phyloP scores from a whole-genome alignment of 768 basidiomycete species.

The Clavulina sp. region DNA sequence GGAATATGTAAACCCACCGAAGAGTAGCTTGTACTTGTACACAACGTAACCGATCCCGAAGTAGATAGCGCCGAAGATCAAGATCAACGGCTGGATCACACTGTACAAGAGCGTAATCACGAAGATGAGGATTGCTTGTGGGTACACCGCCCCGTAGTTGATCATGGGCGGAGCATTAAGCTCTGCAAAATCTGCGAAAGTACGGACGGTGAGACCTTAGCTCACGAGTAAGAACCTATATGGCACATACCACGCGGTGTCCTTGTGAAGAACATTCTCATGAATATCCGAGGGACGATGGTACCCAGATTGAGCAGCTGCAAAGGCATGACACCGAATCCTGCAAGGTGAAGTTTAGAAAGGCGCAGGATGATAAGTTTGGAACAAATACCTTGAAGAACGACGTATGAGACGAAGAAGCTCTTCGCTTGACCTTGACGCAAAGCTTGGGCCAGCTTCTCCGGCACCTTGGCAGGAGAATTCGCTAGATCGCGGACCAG shows the following conservation, averaged over 20 bases:
- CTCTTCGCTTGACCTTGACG: constrained; percentile 65
- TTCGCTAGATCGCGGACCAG: constrained; percentile 83
- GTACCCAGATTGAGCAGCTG: constrained; percentile 87
- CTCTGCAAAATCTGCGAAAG: constrained; percentile 68
- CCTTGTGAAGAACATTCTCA: constrained; percentile 58
- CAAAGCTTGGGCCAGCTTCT: constrained; percentile 74
- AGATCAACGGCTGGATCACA: constrained; percentile 86
- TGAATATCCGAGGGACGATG: constrained; percentile 61
- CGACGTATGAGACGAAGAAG: constrained; percentile 73
- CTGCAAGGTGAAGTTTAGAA: constrained; percentile 22
- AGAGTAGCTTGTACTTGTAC: constrained; percentile 95
- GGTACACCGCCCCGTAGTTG: constrained; percentile 94
- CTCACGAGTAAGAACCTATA: not conserved
- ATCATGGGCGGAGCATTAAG: constrained; percentile 96
- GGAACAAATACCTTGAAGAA: constrained; percentile 47
- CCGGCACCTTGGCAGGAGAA: constrained; percentile 84
- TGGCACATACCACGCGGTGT: constrained; percentile 62
- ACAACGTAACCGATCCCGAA: constrained; percentile 93
- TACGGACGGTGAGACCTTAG: not conserved
- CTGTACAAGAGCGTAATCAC: constrained; percentile 90
- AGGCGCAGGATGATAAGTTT: not conserved
- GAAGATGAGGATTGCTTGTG: constrained; percentile 91
- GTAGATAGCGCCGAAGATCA: constrained; percentile 89
- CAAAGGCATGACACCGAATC: constrained; percentile 86
- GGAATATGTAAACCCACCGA: constrained; percentile 38